Percentiles rank a stretch among this genome's conserved stretches.
Conservation (phyloP, 2,329 filamentous ascomycete species). For the Cercospora zeae-maydis region DNA sequence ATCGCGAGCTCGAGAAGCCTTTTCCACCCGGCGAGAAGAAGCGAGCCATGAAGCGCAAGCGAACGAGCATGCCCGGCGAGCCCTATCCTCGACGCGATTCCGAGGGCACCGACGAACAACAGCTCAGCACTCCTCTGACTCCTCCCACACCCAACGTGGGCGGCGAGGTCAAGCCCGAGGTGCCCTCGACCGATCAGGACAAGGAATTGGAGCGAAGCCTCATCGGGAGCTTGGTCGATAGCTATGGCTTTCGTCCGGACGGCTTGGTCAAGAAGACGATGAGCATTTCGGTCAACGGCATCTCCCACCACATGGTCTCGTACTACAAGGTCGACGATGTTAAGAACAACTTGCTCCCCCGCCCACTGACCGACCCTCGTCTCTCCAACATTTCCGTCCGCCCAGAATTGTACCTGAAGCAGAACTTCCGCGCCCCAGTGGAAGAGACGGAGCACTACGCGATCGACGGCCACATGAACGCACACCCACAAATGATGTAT, state of each 20-base stretch:
- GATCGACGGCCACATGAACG: slow-evolving; percentile 35
- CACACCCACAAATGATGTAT: slow-evolving; percentile 37
- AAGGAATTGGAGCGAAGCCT: slow-evolving; percentile 57
- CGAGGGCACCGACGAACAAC: slow-evolving; percentile 31
- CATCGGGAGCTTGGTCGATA: slow-evolving; percentile 82
- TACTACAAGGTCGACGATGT: slow-evolving; percentile 85
- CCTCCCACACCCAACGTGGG: slow-evolving; percentile 33
- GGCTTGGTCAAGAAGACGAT: slow-evolving; percentile 93
- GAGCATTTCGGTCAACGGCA: slow-evolving; percentile 68
- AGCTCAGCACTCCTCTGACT: slow-evolving; percentile 32
- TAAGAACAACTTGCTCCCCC: slow-evolving; percentile 55
- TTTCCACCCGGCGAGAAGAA: slow-evolving; percentile 84
- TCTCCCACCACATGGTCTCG: slow-evolving; percentile 80
- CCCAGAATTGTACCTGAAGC: slow-evolving; percentile 39
- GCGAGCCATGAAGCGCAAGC: slow-evolving; percentile 68
- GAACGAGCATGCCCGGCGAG: slow-evolving; percentile 52
- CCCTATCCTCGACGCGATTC: slow-evolving; percentile 46
- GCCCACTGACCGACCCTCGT: slow-evolving; percentile 56
- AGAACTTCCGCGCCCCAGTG: slow-evolving; percentile 40
- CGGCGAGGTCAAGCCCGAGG: slow-evolving; percentile 31
- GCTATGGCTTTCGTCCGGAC: slow-evolving; percentile 77
- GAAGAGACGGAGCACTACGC: slow-evolving; percentile 39
- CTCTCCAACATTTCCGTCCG: slow-evolving; percentile 36
- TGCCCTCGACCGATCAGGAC: slow-evolving; percentile 35
- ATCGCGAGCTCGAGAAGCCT: slow-evolving; percentile 73